phyloP scores from a whole-genome alignment of 1,284 basidiomycete genomes.

The Puccinia triticina region DNA sequence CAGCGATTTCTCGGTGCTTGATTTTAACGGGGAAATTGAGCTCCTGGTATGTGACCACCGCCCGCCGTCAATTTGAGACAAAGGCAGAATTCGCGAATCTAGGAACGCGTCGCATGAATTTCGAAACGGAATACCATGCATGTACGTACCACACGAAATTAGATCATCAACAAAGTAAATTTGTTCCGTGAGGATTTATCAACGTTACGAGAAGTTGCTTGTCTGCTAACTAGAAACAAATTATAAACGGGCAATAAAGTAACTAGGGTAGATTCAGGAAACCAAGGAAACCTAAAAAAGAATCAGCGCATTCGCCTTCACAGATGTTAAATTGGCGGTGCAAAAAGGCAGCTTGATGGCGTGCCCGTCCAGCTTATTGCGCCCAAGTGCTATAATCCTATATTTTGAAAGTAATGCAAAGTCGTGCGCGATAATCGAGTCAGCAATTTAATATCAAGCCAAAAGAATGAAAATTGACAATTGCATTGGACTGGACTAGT shows the following conservation, averaged over 20 bases:
- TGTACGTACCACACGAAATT: no score
- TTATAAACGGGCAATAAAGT: neutral
- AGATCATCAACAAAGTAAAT: no score
- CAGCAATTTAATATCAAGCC: neutral
- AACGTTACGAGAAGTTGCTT: no score
- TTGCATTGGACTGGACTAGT: neutral
- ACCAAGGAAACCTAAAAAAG: neutral
- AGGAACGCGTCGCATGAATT: no score
- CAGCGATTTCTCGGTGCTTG: no score
- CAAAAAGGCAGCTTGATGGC: neutral
- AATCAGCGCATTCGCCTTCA: neutral
- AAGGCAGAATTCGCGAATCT: no score
- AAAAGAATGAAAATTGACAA: neutral
- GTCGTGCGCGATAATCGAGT: neutral
- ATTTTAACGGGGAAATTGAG: neutral
- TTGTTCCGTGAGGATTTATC: no score
- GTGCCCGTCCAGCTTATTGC: neutral
- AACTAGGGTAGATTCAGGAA: neutral
- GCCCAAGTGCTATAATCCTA: constrained; percentile 2
- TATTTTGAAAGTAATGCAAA: neutral
- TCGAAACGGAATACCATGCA: no score
- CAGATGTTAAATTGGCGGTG: neutral
- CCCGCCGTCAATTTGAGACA: no score
- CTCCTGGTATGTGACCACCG: neutral
- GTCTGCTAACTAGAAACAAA: neutral